phyloP scores from a whole-genome alignment of 345 rosid species.

The Diplotaxis tenuifolia region DNA sequence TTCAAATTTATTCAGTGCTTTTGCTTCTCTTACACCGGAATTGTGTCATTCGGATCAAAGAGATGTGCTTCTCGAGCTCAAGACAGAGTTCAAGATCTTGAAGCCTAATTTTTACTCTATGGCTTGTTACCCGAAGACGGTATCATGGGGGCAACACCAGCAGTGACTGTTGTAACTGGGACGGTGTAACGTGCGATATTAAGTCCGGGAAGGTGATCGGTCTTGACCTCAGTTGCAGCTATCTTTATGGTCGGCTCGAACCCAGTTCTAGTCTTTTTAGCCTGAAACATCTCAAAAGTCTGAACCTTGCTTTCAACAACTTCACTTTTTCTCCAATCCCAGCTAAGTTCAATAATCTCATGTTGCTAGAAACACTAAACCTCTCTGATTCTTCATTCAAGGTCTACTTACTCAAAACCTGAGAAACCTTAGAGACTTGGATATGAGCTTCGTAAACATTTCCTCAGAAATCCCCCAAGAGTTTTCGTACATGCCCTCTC shows the following conservation, averaged over 20 bases:
- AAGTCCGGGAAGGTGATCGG: slow-evolving; percentile 3
- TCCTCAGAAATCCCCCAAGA: background rate
- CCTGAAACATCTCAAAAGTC: slow-evolving; percentile 6
- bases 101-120: too few species aligned
- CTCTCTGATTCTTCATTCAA: slow-evolving; percentile 3
- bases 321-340: slow-evolving; percentile 16
- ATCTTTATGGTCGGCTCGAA: slow-evolving; percentile 8
- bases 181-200: slow-evolving; percentile 13
- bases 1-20: background rate
- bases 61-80: background rate
- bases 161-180: slow-evolving; percentile 19
- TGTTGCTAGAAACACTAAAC: background rate
- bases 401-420: slow-evolving; percentile 1
- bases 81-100: background rate
- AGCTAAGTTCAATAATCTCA: background rate
- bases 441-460: background rate
- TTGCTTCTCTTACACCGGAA: background rate
- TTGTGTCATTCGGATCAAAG: background rate
- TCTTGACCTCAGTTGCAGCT: slow-evolving; percentile 4
- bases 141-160: background rate
- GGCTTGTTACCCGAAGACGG: too few species aligned
- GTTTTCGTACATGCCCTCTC: background rate
- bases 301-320: slow-evolving; percentile 33
- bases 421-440: background rate
- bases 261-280: background rate